Percentiles rank a stretch among this genome's conserved stretches.
These are phyloP conservation scores for Triglochin maritima DNA, from an alignment of 106 monocot species.

Conservation along the genomic window DNA sequence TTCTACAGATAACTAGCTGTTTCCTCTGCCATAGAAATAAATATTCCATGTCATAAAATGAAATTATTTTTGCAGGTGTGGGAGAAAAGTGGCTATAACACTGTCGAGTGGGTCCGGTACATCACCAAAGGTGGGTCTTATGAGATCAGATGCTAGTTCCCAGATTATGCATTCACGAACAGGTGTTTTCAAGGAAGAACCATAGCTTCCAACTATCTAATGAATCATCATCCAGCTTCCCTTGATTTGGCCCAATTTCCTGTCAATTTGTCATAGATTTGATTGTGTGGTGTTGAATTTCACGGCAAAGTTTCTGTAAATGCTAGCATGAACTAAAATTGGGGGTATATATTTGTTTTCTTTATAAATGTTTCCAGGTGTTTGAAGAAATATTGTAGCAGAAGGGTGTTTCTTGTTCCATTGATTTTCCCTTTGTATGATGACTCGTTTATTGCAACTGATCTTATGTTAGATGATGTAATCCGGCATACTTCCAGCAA, in stretches of 20 bases:
- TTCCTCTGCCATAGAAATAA: neutral
- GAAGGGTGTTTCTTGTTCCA: neutral
- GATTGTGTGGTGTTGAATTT: neutral
- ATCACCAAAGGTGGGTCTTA: constrained; percentile 97
- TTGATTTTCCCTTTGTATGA: no score
- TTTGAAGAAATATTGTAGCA: neutral
- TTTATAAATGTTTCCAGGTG: neutral
- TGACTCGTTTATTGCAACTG: no score
- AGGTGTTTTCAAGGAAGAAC: neutral
- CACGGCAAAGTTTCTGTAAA: constrained; percentile 1
- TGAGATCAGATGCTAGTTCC: constrained; percentile 68
- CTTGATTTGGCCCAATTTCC: neutral
- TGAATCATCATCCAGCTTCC: neutral
- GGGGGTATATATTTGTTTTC: constrained; percentile 1
- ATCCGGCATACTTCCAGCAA: no score
- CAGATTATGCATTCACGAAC: neutral
- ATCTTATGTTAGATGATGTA: no score
- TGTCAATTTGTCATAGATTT: neutral
- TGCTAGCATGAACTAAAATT: neutral
- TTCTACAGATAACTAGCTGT: neutral
- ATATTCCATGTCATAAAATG: neutral
- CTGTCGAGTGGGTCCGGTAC: constrained; percentile 98
- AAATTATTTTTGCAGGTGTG: constrained; percentile 48
- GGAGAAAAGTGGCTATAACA: constrained; percentile 99
- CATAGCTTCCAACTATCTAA: neutral